Evolutionary conservation across 2,329 filamentous ascomycete species (phyloP), one percentile per base, ranked within the genome.

Genomic region (Neurospora sp.): DNA sequence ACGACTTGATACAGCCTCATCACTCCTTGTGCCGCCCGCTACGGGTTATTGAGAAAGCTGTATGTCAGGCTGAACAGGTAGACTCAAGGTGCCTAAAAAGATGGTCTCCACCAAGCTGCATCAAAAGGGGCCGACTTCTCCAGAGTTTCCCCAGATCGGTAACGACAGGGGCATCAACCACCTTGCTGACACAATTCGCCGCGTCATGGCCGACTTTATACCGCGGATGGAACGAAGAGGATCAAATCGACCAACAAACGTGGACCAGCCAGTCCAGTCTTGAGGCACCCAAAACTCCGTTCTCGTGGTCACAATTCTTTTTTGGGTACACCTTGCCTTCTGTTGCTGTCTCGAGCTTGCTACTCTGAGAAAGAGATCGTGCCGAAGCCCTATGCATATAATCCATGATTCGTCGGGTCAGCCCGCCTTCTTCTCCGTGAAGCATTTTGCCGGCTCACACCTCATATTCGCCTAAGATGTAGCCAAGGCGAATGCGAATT

Each of bases 11-110:
- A 62, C 52, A 62, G 52, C 52, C 52, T 62, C 52, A 62, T 33
- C 13, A 10, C 8, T 36, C 15, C 1, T 62, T 62, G 13, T 33
- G 28, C 15, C 52, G 52, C 15, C 52, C 5, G 23, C 8, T 33
- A 62, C 52, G 28, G 28, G 52, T 58, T 15, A 62, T 10, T 28
- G 52, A 62, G 28, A 33, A 28, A 62, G 28, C 28, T 10, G 8
- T 17, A 62, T 62, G 52, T 33, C 7, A 58, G 6, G 46, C 23
- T 28, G 43, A 52, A 52, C 19, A 8, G 8, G 69, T 72, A 74
- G 72, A 75, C 71, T 73, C 73, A 73, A 69, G 74, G 73, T 74
- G 68, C 69, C 43, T 69, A 75, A 71, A 73, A 72, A 73, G 71
- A 72, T 68, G 72, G 72, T 70, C 71, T 70, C 71, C 71, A 71